Percentiles rank a stretch among this genome's conserved stretches.
Evolutionary conservation across 768 basidiomycete species (phyloP).

Genomic region (Rhizopogon vesiculosus): DNA sequence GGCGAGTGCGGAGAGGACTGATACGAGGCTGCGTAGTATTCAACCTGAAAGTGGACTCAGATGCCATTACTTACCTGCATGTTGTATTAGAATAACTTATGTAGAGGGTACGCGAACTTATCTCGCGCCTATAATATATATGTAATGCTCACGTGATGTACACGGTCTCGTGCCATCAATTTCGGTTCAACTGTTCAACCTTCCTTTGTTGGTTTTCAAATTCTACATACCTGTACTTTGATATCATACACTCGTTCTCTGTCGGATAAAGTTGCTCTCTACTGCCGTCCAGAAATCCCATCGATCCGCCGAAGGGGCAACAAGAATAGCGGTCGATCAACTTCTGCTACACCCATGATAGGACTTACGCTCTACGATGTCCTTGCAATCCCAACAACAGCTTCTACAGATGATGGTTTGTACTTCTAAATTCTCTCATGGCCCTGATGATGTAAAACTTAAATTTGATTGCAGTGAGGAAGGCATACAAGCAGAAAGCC

Average conservation of each 20-base stretch:
- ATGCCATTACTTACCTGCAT: too few relatives aligned
- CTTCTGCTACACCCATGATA: conserved; percentile 17
- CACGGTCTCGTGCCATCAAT: background rate
- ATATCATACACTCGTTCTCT: background rate
- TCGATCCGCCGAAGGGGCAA: conserved; percentile 1
- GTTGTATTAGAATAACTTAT: too few relatives aligned
- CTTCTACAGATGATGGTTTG: conserved; percentile 50
- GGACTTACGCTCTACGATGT: conserved; percentile 36
- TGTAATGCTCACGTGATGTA: background rate
- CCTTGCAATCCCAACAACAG: conserved; percentile 40
- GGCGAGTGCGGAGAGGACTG: too few relatives aligned
- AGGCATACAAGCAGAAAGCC: conserved; percentile 61
- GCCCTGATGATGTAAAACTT: background rate
- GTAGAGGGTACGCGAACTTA: too few relatives aligned
- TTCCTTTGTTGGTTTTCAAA: background rate
- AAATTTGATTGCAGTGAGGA: conserved; percentile 43
- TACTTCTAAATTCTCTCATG: background rate
- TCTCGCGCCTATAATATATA: background rate
- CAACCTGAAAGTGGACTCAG: too few relatives aligned
- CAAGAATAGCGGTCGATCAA: background rate
- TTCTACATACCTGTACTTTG: background rate
- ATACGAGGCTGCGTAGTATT: too few relatives aligned
- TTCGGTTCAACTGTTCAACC: background rate
- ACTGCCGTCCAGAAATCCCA: background rate
- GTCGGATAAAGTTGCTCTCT: background rate